These are phyloP conservation scores for Phaeosphaeriaceae sp. DNA, from an alignment of 2,329 filamentous ascomycete species.

Conservation along the genomic window DNA sequence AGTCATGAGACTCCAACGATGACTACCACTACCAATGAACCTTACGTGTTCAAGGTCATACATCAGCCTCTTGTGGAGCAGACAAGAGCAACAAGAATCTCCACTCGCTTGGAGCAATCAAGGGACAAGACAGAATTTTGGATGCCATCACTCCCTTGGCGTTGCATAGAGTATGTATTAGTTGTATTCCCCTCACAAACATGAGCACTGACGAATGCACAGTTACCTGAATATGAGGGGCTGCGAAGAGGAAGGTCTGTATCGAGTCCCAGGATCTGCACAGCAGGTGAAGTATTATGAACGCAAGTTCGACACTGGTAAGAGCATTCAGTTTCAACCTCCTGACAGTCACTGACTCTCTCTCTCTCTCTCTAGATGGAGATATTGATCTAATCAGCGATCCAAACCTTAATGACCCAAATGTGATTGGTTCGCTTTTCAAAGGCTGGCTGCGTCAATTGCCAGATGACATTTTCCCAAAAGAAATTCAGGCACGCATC, in stretches of 20 bases:
- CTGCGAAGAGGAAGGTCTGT: slow-evolving; percentile 90
- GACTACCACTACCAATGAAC: slow-evolving; percentile 74
- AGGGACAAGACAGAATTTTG: slow-evolving; percentile 97
- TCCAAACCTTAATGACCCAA: slow-evolving; percentile 90
- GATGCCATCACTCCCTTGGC: slow-evolving; percentile 96
- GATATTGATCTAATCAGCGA: slow-evolving; percentile 92
- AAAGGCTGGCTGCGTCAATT: slow-evolving; percentile 95
- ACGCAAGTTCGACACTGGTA: slow-evolving; percentile 84
- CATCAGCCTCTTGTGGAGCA: slow-evolving; percentile 87
- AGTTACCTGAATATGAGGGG: slow-evolving; percentile 92
- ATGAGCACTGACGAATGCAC: slow-evolving; percentile 18
- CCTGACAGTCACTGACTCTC: slow-evolving; percentile 13
- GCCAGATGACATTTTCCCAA: slow-evolving; percentile 93
- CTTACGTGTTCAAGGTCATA: slow-evolving; percentile 84
- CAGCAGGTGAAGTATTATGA: slow-evolving; percentile 94
- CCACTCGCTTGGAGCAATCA: slow-evolving; percentile 84
- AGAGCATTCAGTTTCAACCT: slow-evolving; percentile 18
- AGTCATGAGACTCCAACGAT: slow-evolving; percentile 70
- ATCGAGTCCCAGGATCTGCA: slow-evolving; percentile 88
- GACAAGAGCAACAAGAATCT: slow-evolving; percentile 88
- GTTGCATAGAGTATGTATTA: slow-evolving; percentile 81
- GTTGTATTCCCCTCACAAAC: neutral
- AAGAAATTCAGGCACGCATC: slow-evolving; percentile 79
- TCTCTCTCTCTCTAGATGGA: slow-evolving; percentile 61
- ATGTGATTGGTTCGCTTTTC: slow-evolving; percentile 94